Evolutionary conservation across 2,329 filamentous ascomycete species (phyloP), one percentile per base, ranked within the genome.

Genomic region (Herpotrichia juniperi): DNA sequence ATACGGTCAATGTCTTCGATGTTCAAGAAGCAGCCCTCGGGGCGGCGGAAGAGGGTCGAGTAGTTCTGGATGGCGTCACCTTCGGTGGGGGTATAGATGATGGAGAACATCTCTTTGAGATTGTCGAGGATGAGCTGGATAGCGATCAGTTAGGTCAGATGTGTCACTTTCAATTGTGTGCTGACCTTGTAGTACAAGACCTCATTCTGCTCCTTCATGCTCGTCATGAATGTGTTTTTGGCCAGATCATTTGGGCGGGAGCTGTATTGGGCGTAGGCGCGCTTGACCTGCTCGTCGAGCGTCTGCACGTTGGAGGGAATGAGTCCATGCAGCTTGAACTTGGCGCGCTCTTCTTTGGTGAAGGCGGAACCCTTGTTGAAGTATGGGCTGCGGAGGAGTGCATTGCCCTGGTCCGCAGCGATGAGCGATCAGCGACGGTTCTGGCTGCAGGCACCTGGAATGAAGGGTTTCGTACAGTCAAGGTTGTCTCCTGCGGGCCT

Each of bases 1-100:
- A 96, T 83, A 4, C 83, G 77, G 31, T 88, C 85, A 4, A 82
- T 74, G 48, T 92, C 84, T 16, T 85, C 78, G 42, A 96, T 88
- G 62, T 89, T 91, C 45, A 96, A 73, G 59, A 91, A 96, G 62
- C 90, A 91, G 0, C 92, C 92, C 59, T 93, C 88, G 0, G 91
- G 90, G 16, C 84, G 80, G 10, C 92, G 79, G 65, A 96, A 96
- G 0, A 94, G 71, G 0, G 87, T 78, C 0, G 90, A 94, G 67
- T 90, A 96, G 57, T 93, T 89, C 59, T 90, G 85, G 45, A 96
- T 96, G 0, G 92, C 92, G 34, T 96, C 90, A 8, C 90, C 91
- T 74, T 96, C 91, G 0, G 92, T 96, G 0, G 92, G 92, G 0
- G 92, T 96, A 67, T 96, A 96, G 24, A 96, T 90, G n/a, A 96